Percentiles rank a stretch among this genome's conserved stretches.
Evolutionary conservation across 192 early-diverging fungal genomes (phyloP).

Genomic region (Lobosporangium transversale): DNA sequence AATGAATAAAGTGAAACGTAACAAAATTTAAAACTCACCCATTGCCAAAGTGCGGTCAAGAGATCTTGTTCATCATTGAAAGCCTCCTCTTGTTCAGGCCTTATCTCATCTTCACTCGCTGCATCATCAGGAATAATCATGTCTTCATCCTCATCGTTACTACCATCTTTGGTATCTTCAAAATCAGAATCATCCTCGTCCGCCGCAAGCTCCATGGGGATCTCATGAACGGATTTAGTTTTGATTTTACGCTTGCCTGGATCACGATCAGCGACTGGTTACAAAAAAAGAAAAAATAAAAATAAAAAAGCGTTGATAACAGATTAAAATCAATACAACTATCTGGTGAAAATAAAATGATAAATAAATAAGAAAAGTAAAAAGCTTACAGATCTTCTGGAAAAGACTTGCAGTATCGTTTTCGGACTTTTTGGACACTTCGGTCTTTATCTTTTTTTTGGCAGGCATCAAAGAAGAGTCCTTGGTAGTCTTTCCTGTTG

Average conservation of each 20-base stretch:
- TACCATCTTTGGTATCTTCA: conserved; percentile 38
- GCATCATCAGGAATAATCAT: conserved; percentile 48
- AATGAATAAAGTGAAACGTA: neutral
- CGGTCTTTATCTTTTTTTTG: conserved; percentile 40
- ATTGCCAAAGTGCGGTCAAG: conserved; percentile 52
- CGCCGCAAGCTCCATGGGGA: conserved; percentile 46
- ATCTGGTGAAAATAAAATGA: neutral
- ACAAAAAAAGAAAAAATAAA: neutral
- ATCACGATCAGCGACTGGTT: conserved; percentile 55
- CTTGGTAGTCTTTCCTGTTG: conserved; percentile 15
- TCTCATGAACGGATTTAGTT: conserved; percentile 49
- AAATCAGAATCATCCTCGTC: conserved; percentile 56
- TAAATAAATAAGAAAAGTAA: neutral
- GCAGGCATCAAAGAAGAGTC: conserved; percentile 15
- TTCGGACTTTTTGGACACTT: conserved; percentile 17
- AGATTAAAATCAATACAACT: neutral
- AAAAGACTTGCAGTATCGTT: conserved; percentile 48
- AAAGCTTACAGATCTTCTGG: conserved; percentile 50
- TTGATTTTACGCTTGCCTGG: conserved; percentile 59
- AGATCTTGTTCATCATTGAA: conserved; percentile 46
- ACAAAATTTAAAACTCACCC: conserved; percentile 28
- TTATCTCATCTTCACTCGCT: conserved; percentile 42
- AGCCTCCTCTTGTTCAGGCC: conserved; percentile 25
- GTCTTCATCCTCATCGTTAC: conserved; percentile 47
- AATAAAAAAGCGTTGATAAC: conserved; percentile 1